phyloP scores from a whole-genome alignment of 164 flowering plant species.

The Vitis rotundifolia region DNA sequence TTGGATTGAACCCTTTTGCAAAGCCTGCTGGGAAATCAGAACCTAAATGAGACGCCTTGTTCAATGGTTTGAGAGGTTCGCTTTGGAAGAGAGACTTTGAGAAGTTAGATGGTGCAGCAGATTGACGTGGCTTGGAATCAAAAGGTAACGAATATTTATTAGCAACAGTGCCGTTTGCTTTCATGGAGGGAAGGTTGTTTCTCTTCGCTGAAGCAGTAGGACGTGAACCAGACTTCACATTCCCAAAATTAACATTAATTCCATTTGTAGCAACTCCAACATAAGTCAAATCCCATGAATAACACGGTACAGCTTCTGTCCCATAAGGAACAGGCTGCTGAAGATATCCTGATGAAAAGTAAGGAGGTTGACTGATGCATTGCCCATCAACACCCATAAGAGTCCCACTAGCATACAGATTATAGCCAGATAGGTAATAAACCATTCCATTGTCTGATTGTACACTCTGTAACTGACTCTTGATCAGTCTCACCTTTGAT shows the following conservation, averaged over 20 bases:
- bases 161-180: constrained; percentile 18
- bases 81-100: constrained; percentile 24
- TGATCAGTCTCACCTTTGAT: constrained; percentile 30
- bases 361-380: constrained; percentile 34
- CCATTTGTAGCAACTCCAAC: constrained; percentile 27
- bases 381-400: constrained; percentile 40
- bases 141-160: constrained; percentile 17
- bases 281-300: constrained; percentile 29
- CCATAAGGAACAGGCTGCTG: constrained; percentile 33
- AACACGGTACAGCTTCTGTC: constrained; percentile 30
- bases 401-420: constrained; percentile 33
- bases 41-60: constrained; percentile 37
- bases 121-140: neutral
- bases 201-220: constrained; percentile 24
- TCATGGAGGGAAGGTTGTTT: constrained; percentile 27
- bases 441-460: constrained; percentile 34
- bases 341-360: constrained; percentile 32
- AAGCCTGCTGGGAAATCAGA: constrained; percentile 25
- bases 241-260: constrained; percentile 15
- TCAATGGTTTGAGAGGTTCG: constrained; percentile 25
- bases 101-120: constrained; percentile 16
- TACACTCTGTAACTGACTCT: constrained; percentile 23
- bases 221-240: constrained; percentile 22
- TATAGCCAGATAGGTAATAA: constrained; percentile 41
- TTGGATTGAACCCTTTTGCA: constrained; percentile 22